Conservation (phyloP, 2,329 filamentous ascomycete species). For the Fusarium longipes region DNA sequence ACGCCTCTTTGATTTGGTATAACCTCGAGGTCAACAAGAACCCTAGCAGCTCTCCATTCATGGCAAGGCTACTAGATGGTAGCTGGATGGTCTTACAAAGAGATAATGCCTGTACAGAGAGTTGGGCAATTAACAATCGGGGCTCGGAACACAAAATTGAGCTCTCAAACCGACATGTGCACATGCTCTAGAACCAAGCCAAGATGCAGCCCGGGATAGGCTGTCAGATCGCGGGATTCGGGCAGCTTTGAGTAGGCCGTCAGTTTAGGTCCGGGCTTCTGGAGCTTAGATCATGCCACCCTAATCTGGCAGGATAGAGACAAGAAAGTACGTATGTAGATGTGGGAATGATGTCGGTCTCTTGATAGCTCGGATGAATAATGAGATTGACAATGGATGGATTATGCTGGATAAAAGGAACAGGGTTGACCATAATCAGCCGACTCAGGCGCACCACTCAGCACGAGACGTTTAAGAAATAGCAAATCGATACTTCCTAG, state of each 20-base stretch:
- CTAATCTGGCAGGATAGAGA: constrained; percentile 6
- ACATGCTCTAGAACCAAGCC: neutral
- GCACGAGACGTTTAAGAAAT: constrained; percentile 21
- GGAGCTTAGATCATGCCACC: constrained; percentile 27
- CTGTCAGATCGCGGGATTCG: constrained; percentile 10
- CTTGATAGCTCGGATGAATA: neutral
- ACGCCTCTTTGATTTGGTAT: constrained; percentile 6
- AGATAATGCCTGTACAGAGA: neutral
- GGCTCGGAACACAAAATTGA: neutral
- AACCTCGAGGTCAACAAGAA: constrained; percentile 1
- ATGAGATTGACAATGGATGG: constrained; percentile 1
- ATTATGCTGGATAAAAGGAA: constrained; percentile 42
- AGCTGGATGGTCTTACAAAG: neutral
- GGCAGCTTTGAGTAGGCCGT: neutral
- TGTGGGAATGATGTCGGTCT: neutral
- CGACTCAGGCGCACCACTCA: constrained; percentile 46
- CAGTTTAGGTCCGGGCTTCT: constrained; percentile 12
- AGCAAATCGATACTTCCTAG: neutral
- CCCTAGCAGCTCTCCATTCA: neutral
- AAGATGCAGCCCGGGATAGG: neutral
- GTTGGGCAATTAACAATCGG: neutral
- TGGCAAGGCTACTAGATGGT: neutral
- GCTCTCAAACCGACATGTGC: constrained; percentile 4
- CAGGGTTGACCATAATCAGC: constrained; percentile 5
- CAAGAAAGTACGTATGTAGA: neutral